A percentile compares a stretch with the other conserved stretches of the same genome.
phyloP scores from a whole-genome alignment of 148 eudicot species.

The Cornus suecica region DNA sequence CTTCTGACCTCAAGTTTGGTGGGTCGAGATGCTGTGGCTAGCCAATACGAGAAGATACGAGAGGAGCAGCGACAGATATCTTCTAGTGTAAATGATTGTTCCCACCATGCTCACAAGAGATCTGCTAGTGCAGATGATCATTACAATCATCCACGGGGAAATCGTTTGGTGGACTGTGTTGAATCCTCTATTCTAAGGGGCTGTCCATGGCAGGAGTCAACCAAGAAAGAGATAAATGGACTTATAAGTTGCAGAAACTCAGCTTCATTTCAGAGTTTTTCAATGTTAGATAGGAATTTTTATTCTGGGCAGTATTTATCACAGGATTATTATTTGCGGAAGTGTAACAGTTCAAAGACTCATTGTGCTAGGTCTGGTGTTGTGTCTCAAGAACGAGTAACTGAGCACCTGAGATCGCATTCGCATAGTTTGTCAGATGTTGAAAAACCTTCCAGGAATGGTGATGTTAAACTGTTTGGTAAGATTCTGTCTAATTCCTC shows the following conservation, averaged over 20 bases:
- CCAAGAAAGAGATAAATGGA: conserved; percentile 28
- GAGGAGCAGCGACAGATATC: conserved; percentile 4
- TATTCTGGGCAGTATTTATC: conserved; percentile 20
- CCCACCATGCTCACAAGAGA: conserved; percentile 18
- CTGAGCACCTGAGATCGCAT: conserved; percentile 16
- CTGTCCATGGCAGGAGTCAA: conserved; percentile 30
- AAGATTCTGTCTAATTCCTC: conserved; percentile 60
- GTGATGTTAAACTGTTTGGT: conserved; percentile 73
- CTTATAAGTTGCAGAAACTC: conserved; percentile 21
- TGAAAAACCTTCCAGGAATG: conserved; percentile 46
- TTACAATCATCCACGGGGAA: conserved; percentile 16
- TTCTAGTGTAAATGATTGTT: conserved; percentile 13
- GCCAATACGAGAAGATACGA: conserved; percentile 12
- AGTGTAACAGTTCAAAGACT: conserved; percentile 29
- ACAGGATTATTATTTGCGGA: conserved; percentile 34
- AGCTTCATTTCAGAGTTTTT: conserved; percentile 12
- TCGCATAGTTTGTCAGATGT: conserved; percentile 34
- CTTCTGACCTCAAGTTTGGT: neutral
- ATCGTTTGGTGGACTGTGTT: conserved; percentile 12
- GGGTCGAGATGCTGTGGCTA: conserved; percentile 9
- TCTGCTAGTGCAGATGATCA: conserved; percentile 18
- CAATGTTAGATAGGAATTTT: conserved; percentile 22
- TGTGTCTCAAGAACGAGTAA: conserved; percentile 19
- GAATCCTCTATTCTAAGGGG: conserved; percentile 29
- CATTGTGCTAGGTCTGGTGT: conserved; percentile 29